Base-by-base conservation (phyloP, 257 asterid genomes). In the Jasminum sambac region DNA sequence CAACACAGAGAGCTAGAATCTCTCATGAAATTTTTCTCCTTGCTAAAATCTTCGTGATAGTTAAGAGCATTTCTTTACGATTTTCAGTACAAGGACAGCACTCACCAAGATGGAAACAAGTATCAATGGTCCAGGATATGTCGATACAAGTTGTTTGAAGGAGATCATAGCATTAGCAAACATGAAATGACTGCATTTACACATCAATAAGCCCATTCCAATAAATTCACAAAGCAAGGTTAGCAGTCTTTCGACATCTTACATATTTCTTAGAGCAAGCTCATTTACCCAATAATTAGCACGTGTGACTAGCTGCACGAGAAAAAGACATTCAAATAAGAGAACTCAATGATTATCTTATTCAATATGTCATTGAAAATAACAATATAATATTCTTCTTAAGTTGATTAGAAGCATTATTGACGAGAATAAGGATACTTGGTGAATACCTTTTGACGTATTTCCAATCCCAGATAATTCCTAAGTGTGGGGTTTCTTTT, bases 401-500 rank as follows among this genome's bases (percentile, higher is more conserved):
- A 55, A 70, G 34, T 59, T 40, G 59, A 75, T 57, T 55, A 62
- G 42, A 69, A 76, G 39, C 24, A 44, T 48, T 23, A 44, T 67
- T 21, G 43, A 69, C 36, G 62, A 63, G 62, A 57, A 66, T 67
- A 21, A 44, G 44, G 76, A 63, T 65, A 59, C 14, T 69, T 7
- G 42, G 41, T 21, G 67, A 89, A 44, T 90, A 93, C 98, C 79
- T 86, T 94, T 62, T 83, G 91, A 63, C 96, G 90, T 80, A 94
- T 94, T 84, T 94, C 98, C 83, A 94, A 68, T 72, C 98, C 98
- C 68, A 94, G 83, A 82, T 81, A 88, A 77, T 91, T 94, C 72
- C 84, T 86, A 71, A 80, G 78, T 42, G 64, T 77, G 1, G 79
- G 64, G 84, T 84, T 80, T 77, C 74, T 76, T 77, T 85, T 86